A percentile compares a stretch with the other conserved stretches of the same genome.
phyloP scores from a whole-genome alignment of 2,329 filamentous ascomycete species.

The Rhinocladiella similis region DNA sequence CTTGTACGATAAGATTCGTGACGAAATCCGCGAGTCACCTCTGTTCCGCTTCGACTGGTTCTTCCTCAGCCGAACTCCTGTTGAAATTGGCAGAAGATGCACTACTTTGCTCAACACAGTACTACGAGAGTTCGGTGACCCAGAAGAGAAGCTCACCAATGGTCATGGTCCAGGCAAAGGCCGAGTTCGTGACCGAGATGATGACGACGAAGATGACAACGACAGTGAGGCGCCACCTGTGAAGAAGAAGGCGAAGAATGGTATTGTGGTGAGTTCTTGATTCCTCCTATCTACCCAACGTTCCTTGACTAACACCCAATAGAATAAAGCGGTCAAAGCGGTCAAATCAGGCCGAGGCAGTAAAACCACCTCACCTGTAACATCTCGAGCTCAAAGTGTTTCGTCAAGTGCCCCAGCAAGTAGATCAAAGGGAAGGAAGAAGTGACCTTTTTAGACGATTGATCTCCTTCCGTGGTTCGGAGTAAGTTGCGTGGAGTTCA shows the following conservation, averaged over 20 bases:
- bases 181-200: constrained; percentile 56
- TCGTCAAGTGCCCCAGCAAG: constrained; percentile 61
- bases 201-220: constrained; percentile 83
- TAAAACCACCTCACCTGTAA: constrained; percentile 66
- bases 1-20: constrained; percentile 91
- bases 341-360: constrained; percentile 63
- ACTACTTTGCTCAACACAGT: constrained; percentile 93
- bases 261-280: constrained; percentile 63
- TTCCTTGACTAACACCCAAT: constrained; percentile 28
- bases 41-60: constrained; percentile 99
- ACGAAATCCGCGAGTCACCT: constrained; percentile 91
- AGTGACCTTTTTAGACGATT: constrained; percentile 32
- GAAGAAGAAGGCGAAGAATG: constrained; percentile 90
- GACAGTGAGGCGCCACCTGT: constrained; percentile 78
- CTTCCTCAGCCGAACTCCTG: constrained; percentile 89
- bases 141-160: constrained; percentile 52
- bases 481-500: not conserved
- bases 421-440: constrained; percentile 53
- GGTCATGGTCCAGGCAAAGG: constrained; percentile 70
- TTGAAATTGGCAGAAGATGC: constrained; percentile 88
- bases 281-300: not conserved
- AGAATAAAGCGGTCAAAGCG: constrained; percentile 93
- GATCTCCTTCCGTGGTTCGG: not conserved
- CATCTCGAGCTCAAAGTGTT: constrained; percentile 86
- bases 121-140: constrained; percentile 86